Percentiles rank a stretch among this genome's conserved stretches.
Evolutionary conservation across 1,284 basidiomycete species (phyloP).

Genomic region (Heterobasidion irregulare): DNA sequence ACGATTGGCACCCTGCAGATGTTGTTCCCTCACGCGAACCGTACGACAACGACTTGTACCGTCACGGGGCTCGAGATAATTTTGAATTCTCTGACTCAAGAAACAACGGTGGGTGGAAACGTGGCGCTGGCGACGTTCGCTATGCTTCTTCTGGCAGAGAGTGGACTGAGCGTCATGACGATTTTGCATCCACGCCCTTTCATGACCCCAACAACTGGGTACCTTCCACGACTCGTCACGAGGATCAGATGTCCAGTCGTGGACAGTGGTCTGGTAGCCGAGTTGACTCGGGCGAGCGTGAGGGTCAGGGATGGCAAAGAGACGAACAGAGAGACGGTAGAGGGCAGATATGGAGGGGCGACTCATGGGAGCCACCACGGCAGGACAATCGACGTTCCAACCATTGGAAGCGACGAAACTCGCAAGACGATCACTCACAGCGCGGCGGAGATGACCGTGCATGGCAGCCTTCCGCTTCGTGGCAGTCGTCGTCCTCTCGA

Average conservation of each 20-base stretch:
- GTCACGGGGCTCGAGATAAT: constrained; percentile 35
- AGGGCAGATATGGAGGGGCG: constrained; percentile 10
- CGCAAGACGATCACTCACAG: constrained; percentile 13
- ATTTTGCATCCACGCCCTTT: constrained; percentile 30
- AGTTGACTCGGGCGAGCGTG: constrained; percentile 8
- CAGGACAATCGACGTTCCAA: constrained; percentile 7
- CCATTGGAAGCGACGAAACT: constrained; percentile 9
- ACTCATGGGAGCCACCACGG: constrained; percentile 13
- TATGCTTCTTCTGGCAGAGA: constrained; percentile 27
- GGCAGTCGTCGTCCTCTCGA: constrained; percentile 21
- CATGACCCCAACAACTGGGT: constrained; percentile 25
- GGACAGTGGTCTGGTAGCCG: constrained; percentile 36
- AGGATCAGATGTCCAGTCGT: constrained; percentile 27
- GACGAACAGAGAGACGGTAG: constrained; percentile 9
- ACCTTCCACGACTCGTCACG: constrained; percentile 24
- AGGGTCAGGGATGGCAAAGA: constrained; percentile 11
- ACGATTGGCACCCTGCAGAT: constrained; percentile 42
- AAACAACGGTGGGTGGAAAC: constrained; percentile 9
- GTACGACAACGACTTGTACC: constrained; percentile 41
- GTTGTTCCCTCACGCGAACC: constrained; percentile 34
- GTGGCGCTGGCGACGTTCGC: constrained; percentile 12
- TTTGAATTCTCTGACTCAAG: constrained; percentile 18
- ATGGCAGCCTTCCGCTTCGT: constrained; percentile 27
- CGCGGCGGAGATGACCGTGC: constrained; percentile 20
- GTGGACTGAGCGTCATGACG: constrained; percentile 39